A percentile compares a stretch with the other conserved stretches of the same genome.
Conservation (phyloP, 805 yeast species). For the Wickerhamomyces canadensis region DNA sequence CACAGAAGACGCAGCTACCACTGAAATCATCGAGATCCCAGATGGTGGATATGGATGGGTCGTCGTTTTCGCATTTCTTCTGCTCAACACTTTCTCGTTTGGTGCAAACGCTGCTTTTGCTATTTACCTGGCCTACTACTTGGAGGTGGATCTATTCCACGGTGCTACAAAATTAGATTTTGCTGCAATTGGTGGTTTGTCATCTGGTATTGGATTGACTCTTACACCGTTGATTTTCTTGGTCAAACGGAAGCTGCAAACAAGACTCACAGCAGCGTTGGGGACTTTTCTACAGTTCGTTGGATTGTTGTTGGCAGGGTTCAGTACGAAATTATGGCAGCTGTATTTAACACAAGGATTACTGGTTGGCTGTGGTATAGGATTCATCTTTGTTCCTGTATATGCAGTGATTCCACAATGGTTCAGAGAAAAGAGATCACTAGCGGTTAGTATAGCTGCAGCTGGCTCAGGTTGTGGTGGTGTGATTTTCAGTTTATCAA, state of each 20-base stretch:
- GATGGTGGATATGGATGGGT: conserved; percentile 10
- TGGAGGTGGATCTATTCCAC: conserved; percentile 40
- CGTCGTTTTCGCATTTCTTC: conserved; percentile 2
- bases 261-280: conserved; percentile 35
- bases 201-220: conserved; percentile 51
- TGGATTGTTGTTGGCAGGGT: not conserved
- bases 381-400: not conserved
- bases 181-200: conserved; percentile 65
- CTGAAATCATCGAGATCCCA: conserved; percentile 1
- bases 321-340: not conserved
- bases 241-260: conserved; percentile 41
- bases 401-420: not conserved
- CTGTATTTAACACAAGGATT: not conserved
- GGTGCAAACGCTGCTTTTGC: conserved; percentile 35
- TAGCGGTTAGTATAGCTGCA: not conserved
- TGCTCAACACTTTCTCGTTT: conserved; percentile 2
- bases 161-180: conserved; percentile 55
- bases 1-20: too few species aligned
- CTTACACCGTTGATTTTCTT: conserved; percentile 50
- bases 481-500: not conserved
- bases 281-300: conserved; percentile 57
- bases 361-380: not conserved
- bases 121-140: conserved; percentile 54
- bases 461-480: not conserved
- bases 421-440: not conserved